Conservation (phyloP, 495 filamentous ascomycete species). For the Neurospora terricola region DNA sequence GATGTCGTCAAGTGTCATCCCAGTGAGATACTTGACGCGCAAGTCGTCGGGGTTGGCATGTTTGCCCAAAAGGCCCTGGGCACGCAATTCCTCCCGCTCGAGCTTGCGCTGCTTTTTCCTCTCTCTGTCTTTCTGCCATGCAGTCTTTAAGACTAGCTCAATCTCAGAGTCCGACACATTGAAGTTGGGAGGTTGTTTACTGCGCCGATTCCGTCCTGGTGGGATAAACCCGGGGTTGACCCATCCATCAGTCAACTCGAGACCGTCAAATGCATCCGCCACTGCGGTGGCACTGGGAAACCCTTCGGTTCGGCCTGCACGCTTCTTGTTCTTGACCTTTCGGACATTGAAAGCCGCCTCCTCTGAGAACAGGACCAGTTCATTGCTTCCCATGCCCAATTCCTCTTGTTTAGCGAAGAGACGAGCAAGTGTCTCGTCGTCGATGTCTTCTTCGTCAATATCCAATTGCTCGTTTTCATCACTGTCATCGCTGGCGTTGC, state of each 20-base stretch:
- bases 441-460: slow-evolving; percentile 20
- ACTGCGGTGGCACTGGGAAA: slow-evolving; percentile 51
- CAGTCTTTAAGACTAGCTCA: slow-evolving; percentile 44
- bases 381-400: slow-evolving; percentile 47
- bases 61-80: slow-evolving; percentile 66
- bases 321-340: neutral
- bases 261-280: slow-evolving; percentile 64
- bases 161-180: slow-evolving; percentile 69
- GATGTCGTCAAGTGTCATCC: slow-evolving; percentile 62
- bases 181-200: slow-evolving; percentile 37
- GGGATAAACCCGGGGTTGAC: slow-evolving; percentile 47
- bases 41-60: slow-evolving; percentile 53
- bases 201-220: slow-evolving; percentile 46
- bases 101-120: slow-evolving; percentile 74
- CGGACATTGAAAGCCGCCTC: neutral
- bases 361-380: slow-evolving; percentile 46
- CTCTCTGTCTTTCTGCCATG: slow-evolving; percentile 67
- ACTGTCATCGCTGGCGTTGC: slow-evolving; percentile 25
- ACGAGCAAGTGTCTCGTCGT: slow-evolving; percentile 50
- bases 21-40: slow-evolving; percentile 59
- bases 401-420: slow-evolving; percentile 58
- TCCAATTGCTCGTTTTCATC: slow-evolving; percentile 24
- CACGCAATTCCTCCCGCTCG: slow-evolving; percentile 67
- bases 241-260: slow-evolving; percentile 73
- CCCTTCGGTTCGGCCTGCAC: neutral